Evolutionary conservation across 331 rosid species (phyloP), one percentile per base, ranked within the genome.

Genomic region (Pyrus hybrid): DNA sequence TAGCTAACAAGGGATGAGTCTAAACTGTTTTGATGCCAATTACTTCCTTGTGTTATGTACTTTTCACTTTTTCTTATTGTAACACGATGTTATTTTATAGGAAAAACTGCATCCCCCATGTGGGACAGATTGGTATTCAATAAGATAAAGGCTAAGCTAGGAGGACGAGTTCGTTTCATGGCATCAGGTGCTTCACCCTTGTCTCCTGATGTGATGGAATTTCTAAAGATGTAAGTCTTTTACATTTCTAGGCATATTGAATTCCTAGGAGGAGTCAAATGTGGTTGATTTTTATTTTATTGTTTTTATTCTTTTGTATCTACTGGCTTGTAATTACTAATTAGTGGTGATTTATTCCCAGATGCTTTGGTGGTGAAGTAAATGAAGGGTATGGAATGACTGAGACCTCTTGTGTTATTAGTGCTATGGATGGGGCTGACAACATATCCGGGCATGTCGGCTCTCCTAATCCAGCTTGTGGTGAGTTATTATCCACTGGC

Each of bases 371-470:
- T 63, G 83, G 96, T 78, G 84, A 81, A 77, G 87, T 95, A 67
- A 23, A 80, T 60, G 98, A 95, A 87, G 99, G 99, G 70, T 95
- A 95, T 85, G 99, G 99, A 82, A 95, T 95, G 99, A 95, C 99
- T 0, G 99, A 95, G 83, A 95, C 84, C 65, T 83, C 98, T 72
- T 92, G 99, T 83, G 85, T 91, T 65, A 89, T 95, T 79, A 91
- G 91, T 72, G 66, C 76, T 73, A 89, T 92, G 80, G 90, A 95
- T 51, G 84, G 37, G 51, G 85, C 86, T 70, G 99, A 95, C 83
- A 78, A n/a, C 20, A 79, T 89, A 76, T 66, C 83, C 35, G 99
- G 99, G 49, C 99, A 95, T 60, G 99, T 95, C 79, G 99, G 99
- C 68, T 82, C 97, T 80, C 97, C 99, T 70, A 92, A 80, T 79